Conservation (phyloP, 2,329 filamentous ascomycete genomes). For the Byssochlamys sp. region DNA sequence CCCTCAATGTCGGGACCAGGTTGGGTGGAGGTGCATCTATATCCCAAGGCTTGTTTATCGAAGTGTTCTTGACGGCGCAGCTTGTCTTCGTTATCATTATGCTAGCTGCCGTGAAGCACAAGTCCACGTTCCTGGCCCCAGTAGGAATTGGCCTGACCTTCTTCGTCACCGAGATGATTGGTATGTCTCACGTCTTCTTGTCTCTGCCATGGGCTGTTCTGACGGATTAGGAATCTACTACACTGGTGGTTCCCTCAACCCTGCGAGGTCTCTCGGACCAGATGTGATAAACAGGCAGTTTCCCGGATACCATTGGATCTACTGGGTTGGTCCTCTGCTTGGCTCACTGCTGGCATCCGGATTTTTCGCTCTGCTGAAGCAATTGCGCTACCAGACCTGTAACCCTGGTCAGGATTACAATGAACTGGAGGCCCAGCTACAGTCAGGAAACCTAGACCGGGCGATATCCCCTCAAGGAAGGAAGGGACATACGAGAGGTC, state of each 20-base stretch:
- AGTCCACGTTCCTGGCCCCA: conserved; percentile 60
- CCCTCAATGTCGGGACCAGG: conserved; percentile 47
- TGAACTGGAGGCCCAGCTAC: conserved; percentile 1
- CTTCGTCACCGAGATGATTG: conserved; percentile 51
- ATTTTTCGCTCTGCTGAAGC: conserved; percentile 42
- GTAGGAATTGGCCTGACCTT: conserved; percentile 62
- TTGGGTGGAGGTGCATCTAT: conserved; percentile 44
- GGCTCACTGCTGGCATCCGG: conserved; percentile 40
- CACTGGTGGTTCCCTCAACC: conserved; percentile 41
- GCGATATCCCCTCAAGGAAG: not conserved
- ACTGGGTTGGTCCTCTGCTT: conserved; percentile 40
- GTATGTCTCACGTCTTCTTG: conserved; percentile 13
- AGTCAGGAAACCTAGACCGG: not conserved
- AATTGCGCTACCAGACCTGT: conserved; percentile 34
- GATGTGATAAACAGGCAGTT: conserved; percentile 38
- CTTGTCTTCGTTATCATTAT: conserved; percentile 58
- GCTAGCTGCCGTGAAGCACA: conserved; percentile 64
- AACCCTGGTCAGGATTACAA: conserved; percentile 51
- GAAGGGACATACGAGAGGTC: not conserved
- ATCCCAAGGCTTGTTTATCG: conserved; percentile 55
- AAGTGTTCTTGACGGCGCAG: conserved; percentile 56
- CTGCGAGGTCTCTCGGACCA: conserved; percentile 40
- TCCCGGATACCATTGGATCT: conserved; percentile 42
- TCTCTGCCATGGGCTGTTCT: not conserved
- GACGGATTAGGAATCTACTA: conserved; percentile 33